A percentile compares a stretch with the other conserved stretches of the same genome.
phyloP scores from a whole-genome alignment of 495 filamentous ascomycete genomes.

The Entonaema liquescens region DNA sequence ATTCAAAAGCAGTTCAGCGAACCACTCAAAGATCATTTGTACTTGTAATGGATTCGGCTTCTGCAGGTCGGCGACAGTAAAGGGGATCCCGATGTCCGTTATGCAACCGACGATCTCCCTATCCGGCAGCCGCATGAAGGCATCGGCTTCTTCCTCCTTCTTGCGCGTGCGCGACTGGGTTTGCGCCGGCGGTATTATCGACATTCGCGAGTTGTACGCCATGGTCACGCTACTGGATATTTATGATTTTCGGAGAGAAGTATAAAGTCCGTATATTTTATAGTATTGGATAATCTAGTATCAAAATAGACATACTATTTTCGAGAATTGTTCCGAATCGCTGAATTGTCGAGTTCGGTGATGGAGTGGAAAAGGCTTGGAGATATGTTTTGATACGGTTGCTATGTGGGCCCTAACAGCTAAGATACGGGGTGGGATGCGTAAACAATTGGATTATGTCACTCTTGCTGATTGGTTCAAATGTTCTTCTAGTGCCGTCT shows the following conservation, averaged over 20 bases:
- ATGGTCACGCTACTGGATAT: conserved; percentile 45
- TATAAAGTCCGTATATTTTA: neutral
- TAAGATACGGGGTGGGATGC: conserved; percentile 7
- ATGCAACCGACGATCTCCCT: conserved; percentile 95
- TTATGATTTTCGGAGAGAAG: neutral
- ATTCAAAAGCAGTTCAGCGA: conserved; percentile 92
- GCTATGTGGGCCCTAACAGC: conserved; percentile 33
- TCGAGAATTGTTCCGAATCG: conserved; percentile 10
- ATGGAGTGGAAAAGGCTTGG: conserved; percentile 16
- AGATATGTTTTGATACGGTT: conserved; percentile 38
- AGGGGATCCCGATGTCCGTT: conserved; percentile 91
- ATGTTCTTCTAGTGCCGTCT: neutral
- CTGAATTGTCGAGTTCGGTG: conserved; percentile 3
- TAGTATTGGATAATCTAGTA: neutral
- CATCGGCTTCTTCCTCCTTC: conserved; percentile 84
- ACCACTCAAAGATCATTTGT: conserved; percentile 97
- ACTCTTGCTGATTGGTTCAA: conserved; percentile 22
- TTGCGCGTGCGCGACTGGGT: conserved; percentile 69
- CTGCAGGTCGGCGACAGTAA: conserved; percentile 85
- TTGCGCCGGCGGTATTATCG: conserved; percentile 65
- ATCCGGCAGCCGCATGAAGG: conserved; percentile 86
- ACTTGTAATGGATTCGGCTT: conserved; percentile 94
- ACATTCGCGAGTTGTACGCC: conserved; percentile 84
- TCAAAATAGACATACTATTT: conserved; percentile 1
- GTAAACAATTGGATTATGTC: conserved; percentile 36